These are phyloP conservation scores for Litsea cubeba DNA, from an alignment of 164 flowering plant species.

Conservation along the genomic window DNA sequence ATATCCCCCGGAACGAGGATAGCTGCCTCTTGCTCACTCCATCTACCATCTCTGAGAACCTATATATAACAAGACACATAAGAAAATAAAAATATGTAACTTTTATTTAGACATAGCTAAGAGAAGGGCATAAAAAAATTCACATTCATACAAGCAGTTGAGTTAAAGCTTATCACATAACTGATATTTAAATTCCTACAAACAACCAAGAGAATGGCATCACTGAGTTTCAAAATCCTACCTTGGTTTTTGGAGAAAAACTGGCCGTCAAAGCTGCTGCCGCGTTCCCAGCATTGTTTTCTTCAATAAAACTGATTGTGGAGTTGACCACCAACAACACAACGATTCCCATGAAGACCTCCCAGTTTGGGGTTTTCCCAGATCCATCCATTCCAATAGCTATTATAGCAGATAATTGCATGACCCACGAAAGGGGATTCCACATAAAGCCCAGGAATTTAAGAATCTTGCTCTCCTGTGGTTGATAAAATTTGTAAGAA, in stretches of 20 bases:
- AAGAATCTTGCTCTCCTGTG: slow-evolving; percentile 57
- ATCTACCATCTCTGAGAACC: slow-evolving; percentile 73
- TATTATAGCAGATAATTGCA: slow-evolving; percentile 81
- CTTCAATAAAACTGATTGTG: slow-evolving; percentile 70
- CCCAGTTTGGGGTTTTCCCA: slow-evolving; percentile 56
- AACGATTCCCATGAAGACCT: slow-evolving; percentile 59
- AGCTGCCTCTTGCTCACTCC: slow-evolving; percentile 79
- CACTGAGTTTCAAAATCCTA: slow-evolving; percentile 5
- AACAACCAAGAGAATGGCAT: too few species aligned
- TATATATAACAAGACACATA: slow-evolving; percentile 6
- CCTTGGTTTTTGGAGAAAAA: slow-evolving; percentile 79
- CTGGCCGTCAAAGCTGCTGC: slow-evolving; percentile 83
- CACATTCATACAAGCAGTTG: too few species aligned
- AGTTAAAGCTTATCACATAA: too few species aligned
- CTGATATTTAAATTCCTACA: too few species aligned
- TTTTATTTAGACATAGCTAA: too few species aligned
- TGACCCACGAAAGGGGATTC: slow-evolving; percentile 81
- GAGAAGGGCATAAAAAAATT: too few species aligned
- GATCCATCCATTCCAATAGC: slow-evolving; percentile 69
- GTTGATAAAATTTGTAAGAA: not conserved
- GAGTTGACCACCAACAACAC: slow-evolving; percentile 58
- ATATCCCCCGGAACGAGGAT: slow-evolving; percentile 75
- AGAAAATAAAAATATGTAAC: too few species aligned
- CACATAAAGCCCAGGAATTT: slow-evolving; percentile 81
- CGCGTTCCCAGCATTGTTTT: slow-evolving; percentile 81